Conservation (phyloP, 164 flowering plant genomes). For the Amborella trichopoda region DNA sequence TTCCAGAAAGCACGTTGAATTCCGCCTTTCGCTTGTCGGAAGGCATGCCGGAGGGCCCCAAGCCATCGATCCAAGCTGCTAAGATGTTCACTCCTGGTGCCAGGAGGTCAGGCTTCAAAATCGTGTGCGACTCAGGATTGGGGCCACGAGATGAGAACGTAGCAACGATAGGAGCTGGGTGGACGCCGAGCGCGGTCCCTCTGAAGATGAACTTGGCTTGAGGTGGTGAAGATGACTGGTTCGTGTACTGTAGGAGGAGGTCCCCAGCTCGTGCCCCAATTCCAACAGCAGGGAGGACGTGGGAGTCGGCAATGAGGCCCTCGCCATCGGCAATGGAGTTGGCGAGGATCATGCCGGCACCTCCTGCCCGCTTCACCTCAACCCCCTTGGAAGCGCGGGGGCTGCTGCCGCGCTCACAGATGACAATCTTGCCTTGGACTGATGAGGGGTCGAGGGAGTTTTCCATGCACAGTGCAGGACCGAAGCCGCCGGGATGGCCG, state of each 20-base stretch:
- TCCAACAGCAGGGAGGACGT: slow-evolving; percentile 28
- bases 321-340: slow-evolving; percentile 20
- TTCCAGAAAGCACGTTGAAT: slow-evolving; percentile 53
- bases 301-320: slow-evolving; percentile 29
- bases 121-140: slow-evolving; percentile 10
- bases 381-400: slow-evolving; percentile 22
- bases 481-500: not conserved
- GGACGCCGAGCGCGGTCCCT: slow-evolving; percentile 26
- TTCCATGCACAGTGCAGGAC: slow-evolving; percentile 19
- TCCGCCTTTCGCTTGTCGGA: slow-evolving; percentile 24
- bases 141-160: slow-evolving; percentile 56
- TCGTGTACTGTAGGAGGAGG: slow-evolving; percentile 9
- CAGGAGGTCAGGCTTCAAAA: slow-evolving; percentile 54
- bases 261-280: slow-evolving; percentile 18
- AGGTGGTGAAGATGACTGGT: slow-evolving; percentile 5
- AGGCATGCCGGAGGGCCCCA: slow-evolving; percentile 16
- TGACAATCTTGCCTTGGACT: slow-evolving; percentile 36
- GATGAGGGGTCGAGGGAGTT: slow-evolving; percentile 19
- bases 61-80: slow-evolving; percentile 42
- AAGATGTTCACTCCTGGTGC: slow-evolving; percentile 68
- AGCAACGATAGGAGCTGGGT: slow-evolving; percentile 45
- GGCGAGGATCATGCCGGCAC: slow-evolving; percentile 30
- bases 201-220: slow-evolving; percentile 21
- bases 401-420: slow-evolving; percentile 29
- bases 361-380: slow-evolving; percentile 33